Conservation (phyloP, 768 basidiomycete genomes). For the Cantharellus cinnabarinus region DNA sequence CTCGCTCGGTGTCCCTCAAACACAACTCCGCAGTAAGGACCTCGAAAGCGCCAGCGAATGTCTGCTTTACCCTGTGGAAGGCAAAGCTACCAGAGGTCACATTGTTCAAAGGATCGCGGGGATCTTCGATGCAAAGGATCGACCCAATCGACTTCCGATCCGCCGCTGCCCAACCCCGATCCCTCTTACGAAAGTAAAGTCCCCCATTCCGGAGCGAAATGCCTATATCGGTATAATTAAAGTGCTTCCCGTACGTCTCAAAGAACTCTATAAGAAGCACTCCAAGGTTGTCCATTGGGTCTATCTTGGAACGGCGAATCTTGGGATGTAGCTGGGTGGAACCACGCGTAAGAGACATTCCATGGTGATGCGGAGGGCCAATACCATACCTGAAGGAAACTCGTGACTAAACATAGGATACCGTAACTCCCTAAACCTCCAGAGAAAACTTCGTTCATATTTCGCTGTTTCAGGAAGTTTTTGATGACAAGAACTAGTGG, state of each 20-base stretch:
- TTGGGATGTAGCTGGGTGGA: slow-evolving; percentile 70
- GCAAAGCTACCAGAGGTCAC: slow-evolving; percentile 77
- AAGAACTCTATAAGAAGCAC: slow-evolving; percentile 95
- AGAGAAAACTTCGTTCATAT: slow-evolving; percentile 95
- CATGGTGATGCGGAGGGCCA: background rate
- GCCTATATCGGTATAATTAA: slow-evolving; percentile 80
- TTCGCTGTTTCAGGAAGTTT: slow-evolving; percentile 68
- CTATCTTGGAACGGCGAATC: slow-evolving; percentile 70
- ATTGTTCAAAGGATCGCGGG: slow-evolving; percentile 80
- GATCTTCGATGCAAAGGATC: slow-evolving; percentile 80
- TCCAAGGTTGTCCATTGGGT: slow-evolving; percentile 73
- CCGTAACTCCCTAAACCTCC: slow-evolving; percentile 90
- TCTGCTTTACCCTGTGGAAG: slow-evolving; percentile 59
- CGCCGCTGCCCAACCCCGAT: slow-evolving; percentile 48
- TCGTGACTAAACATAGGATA: slow-evolving; percentile 81
- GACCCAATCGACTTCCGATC: slow-evolving; percentile 29
- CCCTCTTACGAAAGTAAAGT: slow-evolving; percentile 65
- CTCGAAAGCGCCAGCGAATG: slow-evolving; percentile 57
- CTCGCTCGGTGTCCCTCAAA: slow-evolving; percentile 39
- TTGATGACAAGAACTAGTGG: slow-evolving; percentile 78
- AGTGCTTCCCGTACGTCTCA: slow-evolving; percentile 79
- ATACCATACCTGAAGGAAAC: slow-evolving; percentile 58
- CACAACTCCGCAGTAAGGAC: slow-evolving; percentile 52
- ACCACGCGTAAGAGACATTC: background rate
- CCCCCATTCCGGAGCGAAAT: slow-evolving; percentile 79